Base-by-base conservation (phyloP, 192 early-diverging fungal genomes). In the Chytriomyces sp. region DNA sequence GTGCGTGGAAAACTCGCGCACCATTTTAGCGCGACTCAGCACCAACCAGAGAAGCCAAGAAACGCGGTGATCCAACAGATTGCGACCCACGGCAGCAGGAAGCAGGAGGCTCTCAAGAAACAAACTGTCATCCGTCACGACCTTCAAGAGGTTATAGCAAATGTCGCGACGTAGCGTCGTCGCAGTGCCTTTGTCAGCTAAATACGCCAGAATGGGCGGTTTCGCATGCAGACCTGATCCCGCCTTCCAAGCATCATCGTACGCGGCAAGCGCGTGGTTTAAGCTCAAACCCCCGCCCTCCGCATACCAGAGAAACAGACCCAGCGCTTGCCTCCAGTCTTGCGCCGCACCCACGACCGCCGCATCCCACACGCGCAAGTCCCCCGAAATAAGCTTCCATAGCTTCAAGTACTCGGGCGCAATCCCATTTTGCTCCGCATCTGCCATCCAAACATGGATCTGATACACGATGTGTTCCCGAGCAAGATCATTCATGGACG, bases 131-230 rank as follows among this genome's bases (percentile, higher is more conserved):
- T 88, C 67, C 1, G 81, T 80, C 62, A 72, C 83, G 10, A 93
- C 72, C 59, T 87, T 84, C 12, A 97, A 76, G 33, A 97, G 81
- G 74, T 93, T 92, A 72, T 86, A 97, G 40, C 80, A 81, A 26
- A 93, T 80, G 66, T 94, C 91, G 22, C 75, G 54, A 12, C 56
- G 30, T 30, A 28, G 26, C 37, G 25, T 39, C 39, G 34, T 49
- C 0, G 22, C 30, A 30, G 26, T 17, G 2, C 41, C 57, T 28
- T n/a, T 22, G 44, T 26, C 14, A 19, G 44, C 55, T 5, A 59
- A 12, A 44, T 70, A 59, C 57, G 39, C 28, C 19, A 57, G 68
- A 3, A 39, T 1, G 8, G 68, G 68, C 14, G 26, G 39, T 54
- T 49, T 65, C 31, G 31, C 57, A 36, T 14, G 34, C 40, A 39